These are phyloP conservation scores for Pythium sp. DNA, from an alignment of 352 stramenopile species.

Conservation along the genomic window DNA sequence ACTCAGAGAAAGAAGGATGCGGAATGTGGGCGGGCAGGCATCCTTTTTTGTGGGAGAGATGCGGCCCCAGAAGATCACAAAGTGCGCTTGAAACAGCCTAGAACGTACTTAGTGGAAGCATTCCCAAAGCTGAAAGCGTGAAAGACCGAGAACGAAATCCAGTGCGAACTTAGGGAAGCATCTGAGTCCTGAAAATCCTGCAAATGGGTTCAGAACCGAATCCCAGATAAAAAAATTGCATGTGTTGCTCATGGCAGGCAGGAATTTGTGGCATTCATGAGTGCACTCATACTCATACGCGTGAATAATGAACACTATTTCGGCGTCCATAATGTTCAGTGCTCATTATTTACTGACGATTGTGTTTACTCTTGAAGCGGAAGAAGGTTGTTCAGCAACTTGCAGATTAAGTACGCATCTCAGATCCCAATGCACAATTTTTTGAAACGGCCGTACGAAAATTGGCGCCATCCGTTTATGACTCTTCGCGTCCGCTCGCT, in stretches of 20 bases:
- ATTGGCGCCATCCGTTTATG: neutral
- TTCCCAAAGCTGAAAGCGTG: neutral
- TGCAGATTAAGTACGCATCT: neutral
- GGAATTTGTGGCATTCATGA: too few species aligned
- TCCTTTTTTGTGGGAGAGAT: conserved; percentile 13
- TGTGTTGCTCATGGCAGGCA: too few species aligned
- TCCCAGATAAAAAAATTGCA: neutral
- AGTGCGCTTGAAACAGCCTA: conserved; percentile 7
- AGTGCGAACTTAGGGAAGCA: neutral
- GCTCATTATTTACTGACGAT: neutral
- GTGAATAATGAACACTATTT: neutral
- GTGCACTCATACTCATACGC: neutral
- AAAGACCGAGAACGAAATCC: neutral
- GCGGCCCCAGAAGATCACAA: conserved; percentile 12
- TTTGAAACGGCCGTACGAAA: neutral
- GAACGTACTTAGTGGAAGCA: neutral
- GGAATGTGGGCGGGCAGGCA: neutral
- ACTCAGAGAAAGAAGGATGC: conserved; percentile 4
- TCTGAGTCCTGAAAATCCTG: neutral
- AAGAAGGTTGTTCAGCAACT: neutral
- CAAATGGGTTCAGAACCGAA: conserved; percentile 10
- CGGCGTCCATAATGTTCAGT: neutral
- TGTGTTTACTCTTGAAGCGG: neutral
- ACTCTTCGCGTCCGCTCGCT: neutral
- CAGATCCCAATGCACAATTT: neutral